Evolutionary conservation across 1,139 yeast genomes (phyloP), one percentile per base, ranked within the genome.

Genomic region (Nakaseomyces nivariensis): DNA sequence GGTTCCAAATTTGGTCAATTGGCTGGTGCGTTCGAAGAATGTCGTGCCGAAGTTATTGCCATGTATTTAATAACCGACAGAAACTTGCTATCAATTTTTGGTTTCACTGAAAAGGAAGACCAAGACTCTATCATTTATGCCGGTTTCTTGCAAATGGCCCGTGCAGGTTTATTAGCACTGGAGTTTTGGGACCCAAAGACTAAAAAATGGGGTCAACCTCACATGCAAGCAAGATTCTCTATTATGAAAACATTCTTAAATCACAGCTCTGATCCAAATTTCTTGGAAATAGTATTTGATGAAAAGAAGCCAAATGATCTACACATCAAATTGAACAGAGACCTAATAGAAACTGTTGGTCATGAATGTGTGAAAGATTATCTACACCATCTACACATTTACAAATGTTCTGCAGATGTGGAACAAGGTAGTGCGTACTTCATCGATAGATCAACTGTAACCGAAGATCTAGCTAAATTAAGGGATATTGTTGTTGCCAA

Each of bases 131-230:
- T 87, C 45, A 74, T 78, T 46, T 77, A 76, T 58, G 74, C 85
- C 47, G 86, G 88, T 22, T 84, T 82, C 54, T 70, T 87, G 54
- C 79, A 79, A 56, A 88, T 88, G 96, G 85, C 89, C 32, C 77
- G 96, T 60, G 95, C 96, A 5, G 96, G 96, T 55, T 72, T 88
- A 49, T 62, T 84, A 42, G 90, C 85, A 1, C 73, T 88, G 61
- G 95, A 88, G 66, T 85, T 76, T 67, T 88, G 94, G 88, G 95
- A 87, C 66, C 95, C 96, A 42, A 67, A 70, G 45, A 75, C 87
- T 37, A 71, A 74, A 54, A 86, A 86, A 67, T 88, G 96, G 96
- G 96, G 96, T 36, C 96, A 88, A 70, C 82, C 96, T n/a, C 96
- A 88, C 65, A 86, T 87, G 89, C 95, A 87, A 71, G 96, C 95